These are phyloP conservation scores for Phytophthora hibernalis DNA, from an alignment of 352 stramenopile species.

Conservation along the genomic window DNA sequence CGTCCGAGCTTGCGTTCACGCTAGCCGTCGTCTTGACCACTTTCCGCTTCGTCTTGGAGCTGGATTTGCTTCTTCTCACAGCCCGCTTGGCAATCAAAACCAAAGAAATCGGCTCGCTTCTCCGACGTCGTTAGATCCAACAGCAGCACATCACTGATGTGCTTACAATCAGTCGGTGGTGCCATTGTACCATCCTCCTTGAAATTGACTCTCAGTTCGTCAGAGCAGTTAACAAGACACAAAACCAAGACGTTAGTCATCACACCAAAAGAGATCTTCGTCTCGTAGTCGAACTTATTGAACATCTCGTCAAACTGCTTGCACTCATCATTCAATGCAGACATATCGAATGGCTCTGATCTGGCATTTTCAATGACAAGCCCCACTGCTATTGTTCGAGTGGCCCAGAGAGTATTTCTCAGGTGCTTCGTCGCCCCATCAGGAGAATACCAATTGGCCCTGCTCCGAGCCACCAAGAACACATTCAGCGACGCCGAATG, in stretches of 20 bases:
- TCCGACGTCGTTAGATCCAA: not conserved
- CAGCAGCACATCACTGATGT: constrained; percentile 1
- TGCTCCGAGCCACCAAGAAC: not conserved
- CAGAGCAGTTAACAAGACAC: not conserved
- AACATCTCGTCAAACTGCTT: not conserved
- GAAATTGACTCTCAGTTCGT: not conserved
- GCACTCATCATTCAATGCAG: not conserved
- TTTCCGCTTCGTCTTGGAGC: constrained; percentile 56
- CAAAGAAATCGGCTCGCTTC: not conserved
- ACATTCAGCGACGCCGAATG: not conserved
- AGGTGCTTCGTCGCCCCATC: not conserved
- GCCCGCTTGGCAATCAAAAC: not conserved
- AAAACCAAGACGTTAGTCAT: constrained; percentile 1
- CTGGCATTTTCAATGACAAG: not conserved
- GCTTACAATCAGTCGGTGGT: not conserved
- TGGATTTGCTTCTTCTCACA: not conserved
- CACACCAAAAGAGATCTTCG: not conserved
- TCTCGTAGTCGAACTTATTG: not conserved
- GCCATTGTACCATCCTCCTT: not conserved
- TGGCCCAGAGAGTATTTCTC: not conserved
- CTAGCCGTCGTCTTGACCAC: constrained; percentile 34
- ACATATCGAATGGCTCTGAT: not conserved
- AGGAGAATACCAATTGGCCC: not conserved
- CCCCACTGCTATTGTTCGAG: not conserved
- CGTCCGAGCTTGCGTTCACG: constrained; percentile 27